Percentiles rank a stretch among this genome's conserved stretches.
Conservation (phyloP, 306 rosid genomes). For the Aeschynomene evenia region DNA sequence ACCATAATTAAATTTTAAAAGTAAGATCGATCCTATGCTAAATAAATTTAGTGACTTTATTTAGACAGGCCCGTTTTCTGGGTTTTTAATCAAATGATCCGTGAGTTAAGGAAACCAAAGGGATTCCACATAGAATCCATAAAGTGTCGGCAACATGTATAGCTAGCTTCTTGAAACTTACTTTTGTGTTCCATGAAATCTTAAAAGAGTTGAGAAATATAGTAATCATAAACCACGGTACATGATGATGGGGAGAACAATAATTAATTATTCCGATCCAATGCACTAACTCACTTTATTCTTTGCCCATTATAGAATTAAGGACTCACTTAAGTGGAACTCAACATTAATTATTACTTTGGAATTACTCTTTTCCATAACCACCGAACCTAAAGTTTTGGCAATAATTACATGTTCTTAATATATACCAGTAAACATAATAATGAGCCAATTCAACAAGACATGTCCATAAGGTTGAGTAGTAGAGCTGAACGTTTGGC, state of each 20-base stretch:
- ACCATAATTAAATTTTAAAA: conserved; percentile 19
- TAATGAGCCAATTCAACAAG: background rate
- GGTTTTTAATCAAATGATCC: conserved; percentile 33
- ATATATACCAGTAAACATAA: background rate
- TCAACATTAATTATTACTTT: conserved; percentile 14
- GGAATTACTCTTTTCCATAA: background rate
- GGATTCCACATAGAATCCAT: background rate
- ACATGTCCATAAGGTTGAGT: background rate
- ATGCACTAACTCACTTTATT: conserved; percentile 1
- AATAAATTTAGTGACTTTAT: conserved; percentile 29
- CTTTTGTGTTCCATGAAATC: conserved; percentile 22
- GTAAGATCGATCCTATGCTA: conserved; percentile 50
- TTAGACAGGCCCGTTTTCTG: conserved; percentile 19
- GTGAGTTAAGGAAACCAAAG: conserved; percentile 28
- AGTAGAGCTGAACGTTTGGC: background rate
- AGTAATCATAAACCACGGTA: background rate
- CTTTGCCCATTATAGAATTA: conserved; percentile 15
- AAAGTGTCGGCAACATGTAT: conserved; percentile 46
- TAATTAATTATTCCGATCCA: background rate
- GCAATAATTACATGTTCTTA: background rate
- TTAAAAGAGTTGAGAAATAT: too few relatives aligned
- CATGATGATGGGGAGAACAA: background rate
- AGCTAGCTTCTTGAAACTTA: conserved; percentile 18
- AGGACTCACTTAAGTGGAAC: conserved; percentile 1
- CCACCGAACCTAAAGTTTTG: background rate